Base-by-base conservation (phyloP, 352 stramenopile species). In the Pythium plurisporium region DNA sequence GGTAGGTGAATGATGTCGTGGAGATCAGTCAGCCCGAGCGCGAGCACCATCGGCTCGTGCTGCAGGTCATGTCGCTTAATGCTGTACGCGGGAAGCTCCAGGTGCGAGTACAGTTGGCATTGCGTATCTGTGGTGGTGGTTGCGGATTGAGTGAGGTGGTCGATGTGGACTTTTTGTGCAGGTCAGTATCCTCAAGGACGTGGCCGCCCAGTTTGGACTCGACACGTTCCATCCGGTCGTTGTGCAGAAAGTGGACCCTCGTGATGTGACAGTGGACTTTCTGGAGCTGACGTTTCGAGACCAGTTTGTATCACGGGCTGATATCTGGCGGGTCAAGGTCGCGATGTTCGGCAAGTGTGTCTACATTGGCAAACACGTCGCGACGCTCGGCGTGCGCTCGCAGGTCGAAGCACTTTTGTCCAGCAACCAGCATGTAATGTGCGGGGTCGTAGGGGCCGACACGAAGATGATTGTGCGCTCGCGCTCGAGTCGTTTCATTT, bases 381-480 rank as follows among this genome's bases (percentile, higher is more conserved):
- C 73, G 43, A 73, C 69, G 31, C 70, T 89, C 5, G 72, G 79
- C n/a, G 87, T 97, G 27, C 87, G 92, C 40, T 91, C 86, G 2
- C 79, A 95, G 47, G 91, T 98, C 52, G 91, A 98, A 44, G 94
- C 97, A 36, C 70, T 97, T 17, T 69, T 96, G 34, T 72, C 82
- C 1, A 79, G 79, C 31, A 77, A 78, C 30, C 69, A 82, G 30
- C 72, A 78, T 2, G 72, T 96, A 1, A 59, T 84, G 41, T 98
- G 86, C 30, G 97, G 96, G 14, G 84, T 99, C 36, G 90, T 99
- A 48, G 95, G 90, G 27, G 83, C 96, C 20, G 76, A 94, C 23
- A 99, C 97, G 5, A 99, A 98, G 68, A 92, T 99, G 40, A 98
- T 96, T 20, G 97, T 96, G 12, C 84, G 80, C 49, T 99, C 94